Evolutionary conservation across 495 filamentous ascomycete species (phyloP).

Genomic region (Penicillium salamii): DNA sequence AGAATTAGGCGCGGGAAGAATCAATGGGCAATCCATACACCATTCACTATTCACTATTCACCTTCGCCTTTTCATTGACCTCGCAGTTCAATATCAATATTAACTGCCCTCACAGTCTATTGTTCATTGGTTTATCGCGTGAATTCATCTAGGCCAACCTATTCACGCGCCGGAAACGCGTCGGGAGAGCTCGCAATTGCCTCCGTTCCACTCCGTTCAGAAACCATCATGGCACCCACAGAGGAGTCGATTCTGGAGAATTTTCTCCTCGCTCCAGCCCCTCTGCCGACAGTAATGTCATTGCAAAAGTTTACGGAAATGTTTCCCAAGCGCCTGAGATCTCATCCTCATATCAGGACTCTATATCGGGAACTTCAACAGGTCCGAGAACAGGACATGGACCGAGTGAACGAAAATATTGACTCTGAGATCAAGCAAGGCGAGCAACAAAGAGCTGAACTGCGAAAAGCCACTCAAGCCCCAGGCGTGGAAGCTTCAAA

Average conservation of each 20-base stretch:
- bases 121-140: background rate
- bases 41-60: background rate
- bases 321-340: slow-evolving; percentile 67
- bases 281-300: slow-evolving; percentile 68
- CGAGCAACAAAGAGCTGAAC: slow-evolving; percentile 58
- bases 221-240: slow-evolving; percentile 60
- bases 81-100: no score
- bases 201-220: background rate
- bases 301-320: slow-evolving; percentile 71
- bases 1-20: slow-evolving; percentile 10
- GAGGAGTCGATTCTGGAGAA: slow-evolving; percentile 70
- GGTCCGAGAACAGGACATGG: slow-evolving; percentile 64
- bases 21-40: slow-evolving; percentile 1
- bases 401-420: slow-evolving; percentile 66
- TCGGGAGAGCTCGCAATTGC: background rate
- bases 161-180: background rate
- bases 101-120: background rate
- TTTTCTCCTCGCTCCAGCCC: slow-evolving; percentile 73
- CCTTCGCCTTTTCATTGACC: no score
- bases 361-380: slow-evolving; percentile 80
- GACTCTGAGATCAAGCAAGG: slow-evolving; percentile 62
- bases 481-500: slow-evolving; percentile 51
- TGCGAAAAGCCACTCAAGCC: slow-evolving; percentile 52
- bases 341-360: slow-evolving; percentile 66
- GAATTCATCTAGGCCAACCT: no score